Conservation (phyloP, 2,329 filamentous ascomycete genomes). For the Alternaria sp. region DNA sequence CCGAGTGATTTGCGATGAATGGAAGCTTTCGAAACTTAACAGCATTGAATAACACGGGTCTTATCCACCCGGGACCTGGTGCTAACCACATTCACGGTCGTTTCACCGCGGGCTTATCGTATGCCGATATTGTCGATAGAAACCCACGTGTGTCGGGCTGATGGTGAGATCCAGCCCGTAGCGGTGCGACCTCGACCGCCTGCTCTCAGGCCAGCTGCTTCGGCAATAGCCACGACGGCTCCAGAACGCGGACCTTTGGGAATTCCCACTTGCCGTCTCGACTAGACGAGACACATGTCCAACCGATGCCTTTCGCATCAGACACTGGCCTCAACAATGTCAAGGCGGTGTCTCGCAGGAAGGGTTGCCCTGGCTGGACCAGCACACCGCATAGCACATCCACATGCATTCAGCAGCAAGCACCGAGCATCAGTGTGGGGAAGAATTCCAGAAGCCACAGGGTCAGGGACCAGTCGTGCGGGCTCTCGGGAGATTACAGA, state of each 20-base stretch:
- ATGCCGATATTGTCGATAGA: constrained; percentile 6
- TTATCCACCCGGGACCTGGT: constrained; percentile 3
- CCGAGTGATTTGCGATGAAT: constrained; percentile 9
- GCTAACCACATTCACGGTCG: constrained; percentile 9
- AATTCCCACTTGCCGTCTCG: constrained; percentile 42
- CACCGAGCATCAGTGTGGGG: constrained; percentile 39
- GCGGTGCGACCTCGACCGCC: constrained; percentile 27
- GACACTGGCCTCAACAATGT: constrained; percentile 18
- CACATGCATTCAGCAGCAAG: constrained; percentile 24
- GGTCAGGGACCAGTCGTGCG: constrained; percentile 41
- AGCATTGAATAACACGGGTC: constrained; percentile 2
- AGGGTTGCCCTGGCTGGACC: constrained; percentile 29
- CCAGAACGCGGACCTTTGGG: constrained; percentile 38
- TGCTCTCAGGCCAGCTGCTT: constrained; percentile 22
- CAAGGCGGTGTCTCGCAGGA: constrained; percentile 25
- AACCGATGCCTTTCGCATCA: constrained; percentile 13
- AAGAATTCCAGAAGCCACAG: constrained; percentile 35
- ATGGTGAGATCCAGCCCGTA: constrained; percentile 16
- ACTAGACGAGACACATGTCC: constrained; percentile 34
- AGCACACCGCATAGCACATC: constrained; percentile 30
- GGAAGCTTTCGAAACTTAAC: constrained; percentile 7
- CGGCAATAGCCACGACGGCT: constrained; percentile 32
- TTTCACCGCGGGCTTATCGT: constrained; percentile 13
- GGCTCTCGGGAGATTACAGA: constrained; percentile 37
- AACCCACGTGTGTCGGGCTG: constrained; percentile 7